Percentiles rank a stretch among this genome's conserved stretches.
Evolutionary conservation across 495 filamentous ascomycete genomes (phyloP).

Genomic region (Cryomyces minteri): DNA sequence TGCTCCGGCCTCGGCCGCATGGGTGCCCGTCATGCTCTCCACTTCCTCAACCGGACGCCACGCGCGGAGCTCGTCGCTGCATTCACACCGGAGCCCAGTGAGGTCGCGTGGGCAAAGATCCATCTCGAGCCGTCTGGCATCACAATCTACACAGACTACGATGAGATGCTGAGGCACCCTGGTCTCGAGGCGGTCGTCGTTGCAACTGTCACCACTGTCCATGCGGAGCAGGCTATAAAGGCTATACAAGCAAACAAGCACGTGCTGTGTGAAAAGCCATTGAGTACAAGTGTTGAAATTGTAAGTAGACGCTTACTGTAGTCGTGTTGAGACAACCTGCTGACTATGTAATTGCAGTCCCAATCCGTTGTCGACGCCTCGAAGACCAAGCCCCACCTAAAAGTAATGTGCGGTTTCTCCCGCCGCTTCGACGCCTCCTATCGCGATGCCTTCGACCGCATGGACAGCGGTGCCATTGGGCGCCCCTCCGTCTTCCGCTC

Average conservation of each 20-base stretch:
- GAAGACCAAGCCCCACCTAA: constrained; percentile 16
- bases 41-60: constrained; percentile 20
- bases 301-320: neutral
- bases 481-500: constrained; percentile 24
- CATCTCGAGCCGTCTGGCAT: constrained; percentile 18
- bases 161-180: constrained; percentile 22
- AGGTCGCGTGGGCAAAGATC: constrained; percentile 16
- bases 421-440: constrained; percentile 25
- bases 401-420: constrained; percentile 25
- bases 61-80: constrained; percentile 21
- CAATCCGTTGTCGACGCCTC: constrained; percentile 20
- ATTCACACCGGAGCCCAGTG: constrained; percentile 17
- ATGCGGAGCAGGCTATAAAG: constrained; percentile 21
- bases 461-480: constrained; percentile 18
- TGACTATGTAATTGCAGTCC: constrained; percentile 4
- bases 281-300: constrained; percentile 17
- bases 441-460: constrained; percentile 14
- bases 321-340: no score
- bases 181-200: constrained; percentile 21
- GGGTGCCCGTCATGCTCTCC: constrained; percentile 22
- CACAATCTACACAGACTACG: constrained; percentile 19
- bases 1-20: constrained; percentile 26
- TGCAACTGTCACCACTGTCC: constrained; percentile 21
- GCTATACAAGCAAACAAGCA: constrained; percentile 21
- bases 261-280: constrained; percentile 27